Conservation (phyloP, 2,329 filamentous ascomycete species). For the Fusarium concolor region DNA sequence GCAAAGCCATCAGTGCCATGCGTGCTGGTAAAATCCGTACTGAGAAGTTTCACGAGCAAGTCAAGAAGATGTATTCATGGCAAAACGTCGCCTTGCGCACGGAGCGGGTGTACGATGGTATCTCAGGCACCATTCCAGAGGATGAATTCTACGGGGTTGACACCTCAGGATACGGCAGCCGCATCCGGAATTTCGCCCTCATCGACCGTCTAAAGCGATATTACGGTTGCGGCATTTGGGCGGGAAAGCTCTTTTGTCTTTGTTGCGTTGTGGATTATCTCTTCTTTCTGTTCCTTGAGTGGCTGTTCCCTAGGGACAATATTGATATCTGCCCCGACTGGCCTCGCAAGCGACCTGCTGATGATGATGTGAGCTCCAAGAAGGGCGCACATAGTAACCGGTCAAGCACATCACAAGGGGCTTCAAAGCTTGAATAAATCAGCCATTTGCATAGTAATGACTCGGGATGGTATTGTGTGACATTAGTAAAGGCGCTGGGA, state of each 20-base stretch:
- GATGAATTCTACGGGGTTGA: conserved; percentile 90
- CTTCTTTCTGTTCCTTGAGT: conserved; percentile 87
- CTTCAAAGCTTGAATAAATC: conserved; percentile 41
- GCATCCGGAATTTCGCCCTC: conserved; percentile 86
- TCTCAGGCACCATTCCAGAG: conserved; percentile 85
- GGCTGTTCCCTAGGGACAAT: conserved; percentile 83
- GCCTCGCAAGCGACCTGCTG: conserved; percentile 76
- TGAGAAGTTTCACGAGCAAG: conserved; percentile 95
- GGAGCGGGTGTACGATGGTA: conserved; percentile 94
- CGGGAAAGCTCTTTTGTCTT: conserved; percentile 95
- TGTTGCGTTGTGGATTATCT: conserved; percentile 95
- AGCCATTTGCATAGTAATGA: not conserved
- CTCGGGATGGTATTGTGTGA: not conserved
- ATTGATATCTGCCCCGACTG: conserved; percentile 94
- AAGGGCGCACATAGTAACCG: conserved; percentile 48
- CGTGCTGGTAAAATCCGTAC: conserved; percentile 89
- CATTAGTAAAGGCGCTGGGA: conserved; percentile 15
- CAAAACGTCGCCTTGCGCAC: conserved; percentile 93
- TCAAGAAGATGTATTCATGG: conserved; percentile 99
- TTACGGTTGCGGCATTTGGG: conserved; percentile 98
- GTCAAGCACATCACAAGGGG: conserved; percentile 50
- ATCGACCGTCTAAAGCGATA: conserved; percentile 96
- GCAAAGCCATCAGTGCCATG: conserved; percentile 86
- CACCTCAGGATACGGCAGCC: conserved; percentile 74
- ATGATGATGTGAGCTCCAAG: conserved; percentile 47